These are phyloP conservation scores for Taphrina pruni DNA, from an alignment of 1,139 yeast genomes.

Conservation along the genomic window DNA sequence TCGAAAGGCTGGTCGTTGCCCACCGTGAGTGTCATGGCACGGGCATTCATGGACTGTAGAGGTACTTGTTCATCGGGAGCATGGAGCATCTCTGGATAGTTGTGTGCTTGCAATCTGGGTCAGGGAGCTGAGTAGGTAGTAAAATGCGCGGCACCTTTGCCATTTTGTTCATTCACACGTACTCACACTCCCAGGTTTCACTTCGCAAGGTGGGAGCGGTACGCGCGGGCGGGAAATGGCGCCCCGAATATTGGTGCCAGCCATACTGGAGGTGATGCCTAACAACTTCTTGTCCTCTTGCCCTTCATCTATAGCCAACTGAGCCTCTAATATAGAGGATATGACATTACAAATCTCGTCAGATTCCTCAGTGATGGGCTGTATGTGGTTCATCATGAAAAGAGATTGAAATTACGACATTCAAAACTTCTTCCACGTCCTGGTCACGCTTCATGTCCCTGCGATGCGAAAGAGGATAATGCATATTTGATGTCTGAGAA, in stretches of 20 bases:
- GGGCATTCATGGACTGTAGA: too few relatives aligned
- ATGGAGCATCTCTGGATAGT: not conserved
- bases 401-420: too few relatives aligned
- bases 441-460: not conserved
- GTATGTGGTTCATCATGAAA: too few relatives aligned
- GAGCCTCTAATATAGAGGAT: too few relatives aligned
- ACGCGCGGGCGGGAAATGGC: conserved; percentile 7
- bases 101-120: not conserved
- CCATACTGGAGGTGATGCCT: not conserved
- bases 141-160: not conserved
- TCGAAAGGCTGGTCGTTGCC: too few relatives aligned
- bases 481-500: conserved; percentile 33
- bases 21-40: too few relatives aligned
- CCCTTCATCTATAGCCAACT: not conserved
- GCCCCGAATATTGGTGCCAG: conserved; percentile 6
- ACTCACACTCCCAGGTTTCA: not conserved
- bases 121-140: too few relatives aligned
- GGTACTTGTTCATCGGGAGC: too few relatives aligned
- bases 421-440: not conserved
- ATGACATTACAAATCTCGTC: too few relatives aligned
- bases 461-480: conserved; percentile 6
- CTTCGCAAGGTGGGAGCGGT: conserved; percentile 9
- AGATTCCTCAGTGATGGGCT: too few relatives aligned
- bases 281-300: not conserved
- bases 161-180: not conserved